These are phyloP conservation scores for Omphalotus olearius DNA, from an alignment of 1,284 basidiomycete species.

Conservation along the genomic window DNA sequence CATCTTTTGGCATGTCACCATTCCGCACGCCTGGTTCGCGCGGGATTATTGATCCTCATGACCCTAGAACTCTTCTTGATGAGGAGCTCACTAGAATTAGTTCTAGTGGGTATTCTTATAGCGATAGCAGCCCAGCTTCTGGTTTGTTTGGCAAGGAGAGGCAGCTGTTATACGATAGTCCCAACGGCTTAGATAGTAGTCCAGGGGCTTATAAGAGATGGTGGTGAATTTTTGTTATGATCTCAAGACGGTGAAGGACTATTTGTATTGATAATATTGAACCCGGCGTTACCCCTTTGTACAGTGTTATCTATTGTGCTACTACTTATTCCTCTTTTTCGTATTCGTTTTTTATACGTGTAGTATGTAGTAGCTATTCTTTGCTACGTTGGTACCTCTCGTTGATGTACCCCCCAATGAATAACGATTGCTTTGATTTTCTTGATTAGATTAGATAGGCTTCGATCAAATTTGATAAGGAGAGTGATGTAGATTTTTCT, in stretches of 20 bases:
- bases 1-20: slow-evolving; percentile 45
- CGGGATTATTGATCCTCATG: slow-evolving; percentile 60
- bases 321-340: slow-evolving; percentile 1
- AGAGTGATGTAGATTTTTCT: not conserved
- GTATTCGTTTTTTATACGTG: not conserved
- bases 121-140: slow-evolving; percentile 46
- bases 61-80: slow-evolving; percentile 57
- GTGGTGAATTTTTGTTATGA: slow-evolving; percentile 5
- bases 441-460: too few relatives aligned
- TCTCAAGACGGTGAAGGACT: not conserved
- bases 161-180: slow-evolving; percentile 48
- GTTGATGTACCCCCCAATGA: not conserved
- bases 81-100: slow-evolving; percentile 58
- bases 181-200: slow-evolving; percentile 11
- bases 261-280: slow-evolving; percentile 6
- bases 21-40: slow-evolving; percentile 55
- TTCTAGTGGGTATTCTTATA: slow-evolving; percentile 22
- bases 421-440: not conserved
- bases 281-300: not conserved
- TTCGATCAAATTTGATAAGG: too few relatives aligned
- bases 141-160: slow-evolving; percentile 52
- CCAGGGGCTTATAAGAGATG: slow-evolving; percentile 14
- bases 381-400: not conserved
- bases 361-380: not conserved
- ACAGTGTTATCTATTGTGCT: not conserved